Evolutionary conservation across 306 rosid species (phyloP), one percentile per base, ranked within the genome.

Genomic region (Sophora flavescens): DNA sequence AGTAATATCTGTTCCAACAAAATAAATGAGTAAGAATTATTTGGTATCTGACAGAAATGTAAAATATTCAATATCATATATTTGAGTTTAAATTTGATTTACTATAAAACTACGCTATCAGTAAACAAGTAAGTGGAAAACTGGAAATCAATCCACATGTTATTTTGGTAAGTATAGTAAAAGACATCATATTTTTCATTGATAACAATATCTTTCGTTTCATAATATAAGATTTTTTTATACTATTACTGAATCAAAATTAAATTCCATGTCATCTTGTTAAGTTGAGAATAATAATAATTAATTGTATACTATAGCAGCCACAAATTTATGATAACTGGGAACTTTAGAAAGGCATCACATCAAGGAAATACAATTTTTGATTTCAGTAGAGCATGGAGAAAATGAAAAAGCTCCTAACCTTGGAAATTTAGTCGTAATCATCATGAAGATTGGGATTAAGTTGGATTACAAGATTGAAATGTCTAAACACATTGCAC

Each of bases 91-190:
- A 44, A 61, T 59, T 61, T n/a, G 15, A 12, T 26, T 33, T 32
- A 17, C 45, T 17, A 18, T 3, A 38, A 13, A 48, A 13, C 17
- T 13, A 39, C 32, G 39, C 15, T 39, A 8, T 15, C 28, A 9
- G 14, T 42, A 11, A 66, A 66, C 54, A 22, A 42, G 39, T 66
- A n/a, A n/a, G n/a, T n/a, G n/a, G n/a, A n/a, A n/a, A n/a, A n/a
- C n/a, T n/a, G 35, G 33, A 16, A 39, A 63, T 39, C 1, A 39
- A 39, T 5, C 44, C 11, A 39, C 8, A n/a, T n/a, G 44, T 39
- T 1, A 7, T 39, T 39, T 39, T 39, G 44, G 44, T 39, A 39
- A 7, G 44, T 39, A 6, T 1, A 39, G 44, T 39, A 39, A 39
- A 39, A 17, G 51, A 22, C 8, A 36, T n/a, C 4, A 39, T 10